These are phyloP conservation scores for Ajuga chamaepitys DNA, from an alignment of 257 asterid genomes.

Conservation along the genomic window DNA sequence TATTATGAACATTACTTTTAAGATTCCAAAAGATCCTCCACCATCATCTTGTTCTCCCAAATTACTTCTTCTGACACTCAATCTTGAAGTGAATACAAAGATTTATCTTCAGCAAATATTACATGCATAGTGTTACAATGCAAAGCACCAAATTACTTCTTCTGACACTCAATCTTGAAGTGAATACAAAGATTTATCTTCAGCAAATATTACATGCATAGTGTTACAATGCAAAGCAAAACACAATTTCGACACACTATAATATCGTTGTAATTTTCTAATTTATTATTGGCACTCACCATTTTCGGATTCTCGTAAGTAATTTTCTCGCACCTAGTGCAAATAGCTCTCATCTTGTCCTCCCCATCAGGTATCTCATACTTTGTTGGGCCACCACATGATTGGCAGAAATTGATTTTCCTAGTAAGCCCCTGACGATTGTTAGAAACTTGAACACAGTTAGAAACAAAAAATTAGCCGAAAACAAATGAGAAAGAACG, in stretches of 20 bases:
- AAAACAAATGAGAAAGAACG: background rate
- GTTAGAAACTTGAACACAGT: conserved; percentile 10
- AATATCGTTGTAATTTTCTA: background rate
- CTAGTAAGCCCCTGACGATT: conserved; percentile 44
- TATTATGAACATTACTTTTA: no score
- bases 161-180: no score
- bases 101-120: no score
- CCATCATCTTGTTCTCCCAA: no score
- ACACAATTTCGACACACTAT: background rate
- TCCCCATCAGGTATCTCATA: conserved; percentile 90
- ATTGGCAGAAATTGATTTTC: conserved; percentile 82
- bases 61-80: no score
- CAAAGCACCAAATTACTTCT: no score
- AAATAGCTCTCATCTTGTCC: conserved; percentile 76
- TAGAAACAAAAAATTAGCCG: background rate
- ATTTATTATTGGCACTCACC: conserved; percentile 37
- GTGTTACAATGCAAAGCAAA: background rate
- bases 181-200: no score
- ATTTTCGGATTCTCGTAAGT: conserved; percentile 92
- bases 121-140: background rate
- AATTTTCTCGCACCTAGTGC: conserved; percentile 69
- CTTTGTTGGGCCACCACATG: conserved; percentile 87
- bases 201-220: background rate
- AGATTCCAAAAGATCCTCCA: no score
- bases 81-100: no score